Evolutionary conservation across 78 protist species (phyloP).

Genomic region (Guillardia theta): DNA sequence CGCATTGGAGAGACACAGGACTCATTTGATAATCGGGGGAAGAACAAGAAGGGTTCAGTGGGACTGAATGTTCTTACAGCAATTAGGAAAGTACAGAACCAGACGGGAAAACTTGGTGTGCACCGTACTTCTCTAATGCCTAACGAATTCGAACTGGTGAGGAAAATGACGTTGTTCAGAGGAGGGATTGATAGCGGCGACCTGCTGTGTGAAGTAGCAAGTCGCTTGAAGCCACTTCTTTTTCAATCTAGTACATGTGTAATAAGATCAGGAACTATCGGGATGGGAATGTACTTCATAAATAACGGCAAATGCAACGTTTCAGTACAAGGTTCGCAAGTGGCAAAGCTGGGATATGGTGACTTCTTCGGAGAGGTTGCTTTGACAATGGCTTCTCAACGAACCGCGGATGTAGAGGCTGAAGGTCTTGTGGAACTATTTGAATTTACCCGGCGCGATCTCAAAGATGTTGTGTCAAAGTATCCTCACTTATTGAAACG

Average conservation of each 20-base stretch:
- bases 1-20: neutral
- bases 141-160: neutral
- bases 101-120: neutral
- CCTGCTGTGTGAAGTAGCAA: neutral
- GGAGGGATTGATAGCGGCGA: neutral
- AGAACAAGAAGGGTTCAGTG: neutral
- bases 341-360: neutral
- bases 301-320: neutral
- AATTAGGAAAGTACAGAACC: neutral
- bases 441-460: neutral
- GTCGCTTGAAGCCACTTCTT: neutral
- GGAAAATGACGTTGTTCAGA: neutral
- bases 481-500: neutral
- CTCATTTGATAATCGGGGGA: neutral
- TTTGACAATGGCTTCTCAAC: neutral
- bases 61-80: neutral
- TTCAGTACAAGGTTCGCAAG: neutral
- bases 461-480: neutral
- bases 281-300: neutral
- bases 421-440: neutral
- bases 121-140: neutral
- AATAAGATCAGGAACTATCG: neutral
- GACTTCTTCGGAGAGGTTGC: neutral
- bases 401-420: neutral
- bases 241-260: neutral